Percentiles rank a stretch among this genome's conserved stretches.
phyloP scores from a whole-genome alignment of 1,284 basidiomycete genomes.

The Marasmius tenuissimus region DNA sequence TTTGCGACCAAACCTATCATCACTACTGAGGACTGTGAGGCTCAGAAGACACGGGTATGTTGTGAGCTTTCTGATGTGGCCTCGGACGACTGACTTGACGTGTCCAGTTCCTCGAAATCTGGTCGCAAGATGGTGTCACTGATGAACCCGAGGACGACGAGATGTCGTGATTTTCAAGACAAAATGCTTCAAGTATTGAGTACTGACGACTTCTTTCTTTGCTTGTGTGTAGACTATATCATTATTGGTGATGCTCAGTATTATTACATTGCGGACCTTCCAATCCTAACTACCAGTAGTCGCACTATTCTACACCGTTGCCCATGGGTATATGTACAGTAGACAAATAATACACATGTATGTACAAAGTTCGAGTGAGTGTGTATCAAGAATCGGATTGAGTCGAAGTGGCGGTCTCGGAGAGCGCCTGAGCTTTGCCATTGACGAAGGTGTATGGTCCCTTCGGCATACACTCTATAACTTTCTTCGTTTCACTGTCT shows the following conservation, averaged over 20 bases:
- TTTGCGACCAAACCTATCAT: constrained; percentile 60
- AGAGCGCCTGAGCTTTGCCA: constrained; percentile 29
- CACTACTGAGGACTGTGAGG: constrained; percentile 55
- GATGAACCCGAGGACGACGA: constrained; percentile 64
- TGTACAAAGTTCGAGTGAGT: neutral
- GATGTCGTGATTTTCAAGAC: neutral
- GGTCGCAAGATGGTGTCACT: constrained; percentile 79
- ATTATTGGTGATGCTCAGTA: no score
- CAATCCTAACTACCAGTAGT: neutral
- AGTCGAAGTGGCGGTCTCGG: neutral
- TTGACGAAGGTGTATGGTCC: constrained; percentile 52
- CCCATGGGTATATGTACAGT: neutral
- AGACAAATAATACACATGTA: neutral
- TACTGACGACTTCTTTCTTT: no score
- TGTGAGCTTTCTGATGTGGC: neutral
- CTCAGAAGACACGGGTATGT: constrained; percentile 61
- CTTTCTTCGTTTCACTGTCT: constrained; percentile 44
- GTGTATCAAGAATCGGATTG: neutral
- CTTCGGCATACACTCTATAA: constrained; percentile 47
- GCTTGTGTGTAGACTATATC: no score
- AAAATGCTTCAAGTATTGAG: neutral
- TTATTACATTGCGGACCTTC: neutral
- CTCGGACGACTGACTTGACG: constrained; percentile 1
- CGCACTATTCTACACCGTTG: neutral
- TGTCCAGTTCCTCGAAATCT: constrained; percentile 70